Percentiles rank a stretch among this genome's conserved stretches.
Evolutionary conservation across 2,329 filamentous ascomycete genomes (phyloP).

Genomic region (Colletotrichum australisinense): DNA sequence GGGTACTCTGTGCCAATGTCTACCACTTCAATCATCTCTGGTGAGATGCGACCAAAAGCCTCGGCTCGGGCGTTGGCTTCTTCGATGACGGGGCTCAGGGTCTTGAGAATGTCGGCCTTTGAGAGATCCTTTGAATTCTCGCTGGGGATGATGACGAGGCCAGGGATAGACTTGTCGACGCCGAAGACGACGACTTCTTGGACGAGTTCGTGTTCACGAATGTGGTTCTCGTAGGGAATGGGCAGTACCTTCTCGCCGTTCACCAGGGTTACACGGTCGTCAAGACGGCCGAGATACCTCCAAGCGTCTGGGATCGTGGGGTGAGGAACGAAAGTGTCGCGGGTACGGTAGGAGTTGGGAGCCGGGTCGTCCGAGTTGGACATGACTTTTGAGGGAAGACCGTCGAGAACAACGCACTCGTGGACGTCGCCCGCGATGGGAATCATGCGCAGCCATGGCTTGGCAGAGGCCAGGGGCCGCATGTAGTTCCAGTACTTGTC

Average conservation of each 20-base stretch:
- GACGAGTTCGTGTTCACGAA: constrained; percentile 63
- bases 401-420: constrained; percentile 50
- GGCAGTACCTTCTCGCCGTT: constrained; percentile 63
- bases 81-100: constrained; percentile 61
- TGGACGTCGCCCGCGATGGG: constrained; percentile 47
- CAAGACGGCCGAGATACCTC: constrained; percentile 58
- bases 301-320: constrained; percentile 52
- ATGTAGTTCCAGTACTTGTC: constrained; percentile 69
- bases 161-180: constrained; percentile 61
- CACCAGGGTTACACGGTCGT: constrained; percentile 57
- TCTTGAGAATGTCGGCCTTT: constrained; percentile 57
- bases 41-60: constrained; percentile 63
- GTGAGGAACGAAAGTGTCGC: constrained; percentile 57
- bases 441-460: constrained; percentile 52
- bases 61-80: constrained; percentile 61
- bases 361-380: constrained; percentile 54
- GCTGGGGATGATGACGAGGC: constrained; percentile 63
- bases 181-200: constrained; percentile 70
- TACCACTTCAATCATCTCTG: constrained; percentile 63
- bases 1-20: constrained; percentile 57
- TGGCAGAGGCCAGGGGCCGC: constrained; percentile 51
- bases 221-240: constrained; percentile 61
- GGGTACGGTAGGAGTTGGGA: constrained; percentile 55
- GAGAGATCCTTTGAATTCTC: constrained; percentile 54
- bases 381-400: constrained; percentile 49